Evolutionary conservation across 495 filamentous ascomycete genomes (phyloP), one percentile per base, ranked within the genome.

Genomic region (Jackrogersella minutella): DNA sequence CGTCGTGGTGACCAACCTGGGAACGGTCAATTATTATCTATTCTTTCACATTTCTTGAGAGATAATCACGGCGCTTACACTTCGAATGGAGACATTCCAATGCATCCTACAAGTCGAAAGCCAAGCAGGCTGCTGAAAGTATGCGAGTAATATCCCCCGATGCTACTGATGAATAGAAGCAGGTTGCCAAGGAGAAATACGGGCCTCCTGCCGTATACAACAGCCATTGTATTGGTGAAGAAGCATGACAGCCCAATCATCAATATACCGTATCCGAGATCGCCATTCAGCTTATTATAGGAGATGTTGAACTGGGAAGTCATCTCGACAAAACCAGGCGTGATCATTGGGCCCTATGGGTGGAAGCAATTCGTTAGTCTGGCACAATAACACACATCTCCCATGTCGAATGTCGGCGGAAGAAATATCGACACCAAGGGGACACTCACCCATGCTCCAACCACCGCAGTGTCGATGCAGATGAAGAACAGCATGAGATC

Each of bases 181-280:
- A 84, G 49, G 24, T 80, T 85, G 11, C 81, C 79, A n/a, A 82
- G 63, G 2, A 87, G 69, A 64, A 86, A 88, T 0, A 88, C 73
- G 0, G 85, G 83, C 0, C 86, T 78, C 62, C 85, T 86, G 1
- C 86, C 86, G 73, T 80, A 86, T 34, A 85, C 80, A 11, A 85
- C 81, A 2, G 84, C 81, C 40, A 86, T 72, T 0, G 82, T 83
- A 51, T 84, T 85, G 59, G 80, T 81, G 33, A 87, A 58, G 58
- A 87, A 78, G 33, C 82, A 83, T 9, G 82, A 81, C 16, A 84
- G 60, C 0, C 84, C 85, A 34, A 85, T 80, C 2, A 83, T 74
- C 57, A 84, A 68, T 57, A 84, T 79, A 14, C 81, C 77, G 73
- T 81, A 85, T 24, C 81, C 76, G 26, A 82, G 68, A 13, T 74